Percentiles rank a stretch among this genome's conserved stretches.
These are phyloP conservation scores for Termitomyces titanicus DNA, from an alignment of 768 basidiomycete genomes.

Conservation along the genomic window DNA sequence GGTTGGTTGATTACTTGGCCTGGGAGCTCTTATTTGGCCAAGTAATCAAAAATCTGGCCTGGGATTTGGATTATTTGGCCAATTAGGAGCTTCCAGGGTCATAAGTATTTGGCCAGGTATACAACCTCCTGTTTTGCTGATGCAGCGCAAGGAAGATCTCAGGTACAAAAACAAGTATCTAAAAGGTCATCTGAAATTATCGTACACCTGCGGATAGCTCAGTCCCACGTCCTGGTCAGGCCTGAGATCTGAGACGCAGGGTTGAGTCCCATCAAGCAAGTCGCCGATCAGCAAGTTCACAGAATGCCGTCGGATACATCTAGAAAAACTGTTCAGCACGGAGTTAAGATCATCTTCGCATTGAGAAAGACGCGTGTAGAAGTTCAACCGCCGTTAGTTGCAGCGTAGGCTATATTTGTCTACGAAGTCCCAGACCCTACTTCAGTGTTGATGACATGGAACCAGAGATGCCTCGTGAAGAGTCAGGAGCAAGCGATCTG, in stretches of 20 bases:
- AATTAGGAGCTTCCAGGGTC: too few relatives aligned
- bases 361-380: not conserved
- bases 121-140: too few relatives aligned
- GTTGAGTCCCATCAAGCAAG: not conserved
- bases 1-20: too few relatives aligned
- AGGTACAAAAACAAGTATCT: too few relatives aligned
- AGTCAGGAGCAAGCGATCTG: not conserved
- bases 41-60: too few relatives aligned
- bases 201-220: not conserved
- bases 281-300: not conserved
- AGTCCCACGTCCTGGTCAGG: not conserved
- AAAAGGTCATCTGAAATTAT: not conserved
- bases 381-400: not conserved
- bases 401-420: not conserved
- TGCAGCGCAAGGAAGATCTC: not conserved
- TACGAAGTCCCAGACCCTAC: not conserved
- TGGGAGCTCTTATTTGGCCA: too few relatives aligned
- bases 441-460: not conserved
- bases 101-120: too few relatives aligned
- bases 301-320: not conserved
- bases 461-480: not conserved
- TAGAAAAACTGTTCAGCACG: not conserved
- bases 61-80: too few relatives aligned
- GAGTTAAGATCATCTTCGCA: not conserved
- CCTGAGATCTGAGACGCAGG: too few relatives aligned